Base-by-base conservation (phyloP, 164 flowering plant species). In the Malania oleifera region DNA sequence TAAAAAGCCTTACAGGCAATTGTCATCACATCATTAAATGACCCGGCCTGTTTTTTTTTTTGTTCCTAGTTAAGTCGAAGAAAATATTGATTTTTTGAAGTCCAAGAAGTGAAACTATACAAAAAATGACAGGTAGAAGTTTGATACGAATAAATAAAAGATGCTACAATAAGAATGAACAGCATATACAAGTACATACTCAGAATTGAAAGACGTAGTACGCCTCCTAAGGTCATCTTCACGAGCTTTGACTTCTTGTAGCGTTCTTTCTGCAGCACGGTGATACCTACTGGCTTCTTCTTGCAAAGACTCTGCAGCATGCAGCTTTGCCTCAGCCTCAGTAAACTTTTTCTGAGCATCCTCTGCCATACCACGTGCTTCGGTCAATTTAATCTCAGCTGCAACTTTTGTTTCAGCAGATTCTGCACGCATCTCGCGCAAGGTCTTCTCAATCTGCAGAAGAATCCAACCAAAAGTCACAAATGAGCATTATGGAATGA, bases 381-480 rank as follows among this genome's bases (percentile, higher is more conserved):
- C 95, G 65, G 77, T 73, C 67, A 88, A 68, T 71, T 80, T 83
- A 69, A 54, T 73, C 35, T 85, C 93, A 63, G 95, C 85, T 22
- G 86, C 78, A 68, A 88, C 72, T 72, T 90, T 93, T 17, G 67
- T 77, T 72, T 83, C 97, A 65, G 99, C 96, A 74, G 68, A 71
- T 74, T 93, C 99, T 43, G 89, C 75, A 50, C 95, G 95, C 86
- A 86, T 77, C 75, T 90, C 97, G 70, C 84, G 96, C 80, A 93
- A 73, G 49, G 97, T 68, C 68, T 87, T 90, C 77, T 93, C 99
- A 67, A 93, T 63, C 99, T 93, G 65, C 69, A 80, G 20, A 61
- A 58, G n/a, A n/a, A 25, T 12, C 19, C 10, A 52, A 13, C 1
- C 46, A 51, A 7, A 61, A 34, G 20, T 41, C 17, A 0, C 24